Evolutionary conservation across 441 rosid species (phyloP).

Genomic region (Viola pubescens): DNA sequence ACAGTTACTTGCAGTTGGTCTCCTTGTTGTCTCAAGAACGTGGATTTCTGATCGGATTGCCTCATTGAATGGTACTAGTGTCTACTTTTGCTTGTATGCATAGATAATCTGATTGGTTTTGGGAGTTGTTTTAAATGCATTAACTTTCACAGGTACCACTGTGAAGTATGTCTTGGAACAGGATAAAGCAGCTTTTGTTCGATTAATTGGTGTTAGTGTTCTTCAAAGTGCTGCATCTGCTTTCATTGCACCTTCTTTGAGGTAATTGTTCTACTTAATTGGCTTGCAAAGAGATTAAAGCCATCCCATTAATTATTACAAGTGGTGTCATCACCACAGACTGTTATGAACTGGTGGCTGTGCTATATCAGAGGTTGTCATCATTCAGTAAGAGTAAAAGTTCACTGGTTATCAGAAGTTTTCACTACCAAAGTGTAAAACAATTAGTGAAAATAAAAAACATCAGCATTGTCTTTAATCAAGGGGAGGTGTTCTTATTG

Average conservation of each 20-base stretch:
- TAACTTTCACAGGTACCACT: conserved; percentile 66
- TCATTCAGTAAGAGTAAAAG: not conserved
- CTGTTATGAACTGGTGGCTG: too few species aligned
- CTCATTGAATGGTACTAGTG: conserved; percentile 71
- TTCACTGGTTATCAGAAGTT: too few species aligned
- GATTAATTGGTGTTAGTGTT: conserved; percentile 80
- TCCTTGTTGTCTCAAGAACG: conserved; percentile 90
- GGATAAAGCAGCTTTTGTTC: conserved; percentile 76
- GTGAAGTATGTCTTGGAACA: conserved; percentile 96
- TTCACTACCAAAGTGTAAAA: too few species aligned
- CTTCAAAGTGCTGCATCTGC: conserved; percentile 96
- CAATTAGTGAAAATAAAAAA: too few species aligned
- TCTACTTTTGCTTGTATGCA: conserved; percentile 8
- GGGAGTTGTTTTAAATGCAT: conserved; percentile 11
- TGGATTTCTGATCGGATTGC: conserved; percentile 97
- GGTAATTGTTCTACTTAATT: conserved; percentile 34
- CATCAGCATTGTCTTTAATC: too few species aligned
- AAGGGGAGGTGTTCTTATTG: too few species aligned
- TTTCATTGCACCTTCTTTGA: conserved; percentile 87
- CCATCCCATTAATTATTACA: not conserved
- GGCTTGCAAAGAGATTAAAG: conserved; percentile 5
- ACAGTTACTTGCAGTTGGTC: conserved; percentile 75
- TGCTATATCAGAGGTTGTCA: not conserved
- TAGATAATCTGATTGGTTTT: conserved; percentile 14
- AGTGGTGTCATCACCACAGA: not conserved